phyloP scores from a whole-genome alignment of 345 rosid genomes.

The Citrus medica region DNA sequence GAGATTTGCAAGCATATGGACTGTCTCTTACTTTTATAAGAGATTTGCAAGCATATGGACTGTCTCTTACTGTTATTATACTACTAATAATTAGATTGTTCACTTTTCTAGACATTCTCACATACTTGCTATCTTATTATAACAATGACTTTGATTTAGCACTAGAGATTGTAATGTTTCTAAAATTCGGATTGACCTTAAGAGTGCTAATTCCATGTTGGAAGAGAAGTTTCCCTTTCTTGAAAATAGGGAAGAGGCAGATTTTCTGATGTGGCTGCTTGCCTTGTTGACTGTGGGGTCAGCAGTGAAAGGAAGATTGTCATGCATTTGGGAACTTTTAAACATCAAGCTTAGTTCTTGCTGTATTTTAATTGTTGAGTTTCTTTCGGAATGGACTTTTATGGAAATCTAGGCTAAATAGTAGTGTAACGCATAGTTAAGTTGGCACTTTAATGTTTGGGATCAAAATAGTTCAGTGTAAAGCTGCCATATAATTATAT shows the following conservation, averaged over 20 bases:
- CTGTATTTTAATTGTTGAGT: background rate
- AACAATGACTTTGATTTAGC: background rate
- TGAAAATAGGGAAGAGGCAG: background rate
- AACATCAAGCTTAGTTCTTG: background rate
- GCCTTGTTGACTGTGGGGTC: background rate
- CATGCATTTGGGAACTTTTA: background rate
- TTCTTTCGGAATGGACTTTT: background rate
- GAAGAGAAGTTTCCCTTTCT: background rate
- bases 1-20: background rate
- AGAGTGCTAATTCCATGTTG: background rate
- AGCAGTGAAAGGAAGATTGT: background rate
- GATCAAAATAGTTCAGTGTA: background rate
- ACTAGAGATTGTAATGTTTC: background rate
- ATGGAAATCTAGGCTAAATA: background rate
- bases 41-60: background rate
- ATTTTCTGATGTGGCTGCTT: background rate
- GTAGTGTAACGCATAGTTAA: background rate
- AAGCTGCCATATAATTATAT: background rate
- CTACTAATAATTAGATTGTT: background rate
- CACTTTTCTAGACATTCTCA: background rate
- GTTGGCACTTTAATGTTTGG: background rate
- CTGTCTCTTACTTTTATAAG: background rate
- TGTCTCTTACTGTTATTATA: background rate
- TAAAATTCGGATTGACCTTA: background rate
- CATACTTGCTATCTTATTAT: background rate